phyloP scores from a whole-genome alignment of 1,284 basidiomycete species.

The Fomitopsis schrenkii region DNA sequence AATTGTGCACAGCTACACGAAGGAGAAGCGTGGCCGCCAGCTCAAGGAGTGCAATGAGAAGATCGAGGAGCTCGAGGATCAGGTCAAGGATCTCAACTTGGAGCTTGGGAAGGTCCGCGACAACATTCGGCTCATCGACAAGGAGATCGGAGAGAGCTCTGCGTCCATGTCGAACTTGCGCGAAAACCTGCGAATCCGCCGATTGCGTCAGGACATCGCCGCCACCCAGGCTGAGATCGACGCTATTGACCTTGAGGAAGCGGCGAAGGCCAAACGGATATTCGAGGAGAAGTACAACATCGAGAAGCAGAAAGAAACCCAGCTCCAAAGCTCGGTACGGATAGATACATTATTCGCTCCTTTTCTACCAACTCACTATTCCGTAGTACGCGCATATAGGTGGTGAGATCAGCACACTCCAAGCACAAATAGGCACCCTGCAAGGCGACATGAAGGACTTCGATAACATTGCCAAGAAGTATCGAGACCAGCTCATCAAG shows the following conservation, averaged over 20 bases:
- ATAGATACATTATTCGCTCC: conserved; percentile 5
- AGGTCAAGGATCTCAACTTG: conserved; percentile 53
- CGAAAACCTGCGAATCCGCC: conserved; percentile 82
- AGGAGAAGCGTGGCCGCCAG: conserved; percentile 60
- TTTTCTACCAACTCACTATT: conserved; percentile 2
- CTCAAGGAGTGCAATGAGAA: conserved; percentile 61
- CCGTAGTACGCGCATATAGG: conserved; percentile 73
- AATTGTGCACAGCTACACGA: conserved; percentile 56
- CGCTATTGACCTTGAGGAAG: conserved; percentile 75
- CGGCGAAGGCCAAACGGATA: conserved; percentile 73
- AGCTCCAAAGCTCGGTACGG: conserved; percentile 68
- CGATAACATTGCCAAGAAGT: conserved; percentile 82
- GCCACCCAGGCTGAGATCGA: conserved; percentile 73
- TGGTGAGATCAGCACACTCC: conserved; percentile 80
- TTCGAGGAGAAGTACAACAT: conserved; percentile 81
- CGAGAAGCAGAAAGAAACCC: conserved; percentile 69
- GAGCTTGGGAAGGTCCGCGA: conserved; percentile 54
- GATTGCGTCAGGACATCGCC: conserved; percentile 64
- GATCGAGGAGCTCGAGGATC: conserved; percentile 56
- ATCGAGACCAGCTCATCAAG: conserved; percentile 88
- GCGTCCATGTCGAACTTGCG: conserved; percentile 72
- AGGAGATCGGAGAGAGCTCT: conserved; percentile 71
- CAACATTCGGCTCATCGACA: conserved; percentile 53
- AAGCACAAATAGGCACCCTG: conserved; percentile 63
- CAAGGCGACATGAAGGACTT: conserved; percentile 83